Conservation (phyloP, 371 early-diverging fungal species). For the Mortierella sp. region DNA sequence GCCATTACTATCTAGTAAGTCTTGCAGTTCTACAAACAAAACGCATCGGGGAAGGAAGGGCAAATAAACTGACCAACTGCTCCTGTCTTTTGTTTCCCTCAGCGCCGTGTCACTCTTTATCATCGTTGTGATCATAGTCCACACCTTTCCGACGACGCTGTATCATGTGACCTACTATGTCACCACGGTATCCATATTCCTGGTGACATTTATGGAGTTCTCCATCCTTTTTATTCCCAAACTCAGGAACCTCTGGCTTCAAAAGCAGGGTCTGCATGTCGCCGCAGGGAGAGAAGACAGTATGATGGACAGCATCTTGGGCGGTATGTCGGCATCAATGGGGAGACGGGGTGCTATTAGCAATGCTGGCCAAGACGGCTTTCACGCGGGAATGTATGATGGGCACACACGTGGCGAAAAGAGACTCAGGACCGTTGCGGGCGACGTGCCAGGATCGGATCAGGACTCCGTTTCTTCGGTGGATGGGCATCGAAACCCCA, state of each 20-base stretch:
- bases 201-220: slow-evolving; percentile 23
- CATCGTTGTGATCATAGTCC: slow-evolving; percentile 36
- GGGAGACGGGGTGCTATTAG: neutral
- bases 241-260: slow-evolving; percentile 26
- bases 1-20: slow-evolving; percentile 45
- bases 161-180: slow-evolving; percentile 31
- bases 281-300: slow-evolving; percentile 27
- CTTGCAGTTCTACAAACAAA: neutral
- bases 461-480: slow-evolving; percentile 2
- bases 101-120: slow-evolving; percentile 31
- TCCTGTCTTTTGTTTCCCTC: neutral
- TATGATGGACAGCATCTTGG: slow-evolving; percentile 19
- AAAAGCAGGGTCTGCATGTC: slow-evolving; percentile 35
- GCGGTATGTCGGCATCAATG: slow-evolving; percentile 2
- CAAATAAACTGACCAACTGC: too few relatives aligned
- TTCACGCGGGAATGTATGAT: neutral
- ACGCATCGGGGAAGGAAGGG: too few relatives aligned
- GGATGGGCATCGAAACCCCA: slow-evolving; percentile 20
- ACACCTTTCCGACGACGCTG: slow-evolving; percentile 12
- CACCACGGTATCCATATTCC: slow-evolving; percentile 22
- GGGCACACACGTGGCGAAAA: neutral
- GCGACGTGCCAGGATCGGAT: slow-evolving; percentile 2
- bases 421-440: slow-evolving; percentile 1
- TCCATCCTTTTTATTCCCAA: slow-evolving; percentile 37
- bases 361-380: too few relatives aligned